phyloP scores from a whole-genome alignment of 306 rosid genomes.

The Myrica gale region DNA sequence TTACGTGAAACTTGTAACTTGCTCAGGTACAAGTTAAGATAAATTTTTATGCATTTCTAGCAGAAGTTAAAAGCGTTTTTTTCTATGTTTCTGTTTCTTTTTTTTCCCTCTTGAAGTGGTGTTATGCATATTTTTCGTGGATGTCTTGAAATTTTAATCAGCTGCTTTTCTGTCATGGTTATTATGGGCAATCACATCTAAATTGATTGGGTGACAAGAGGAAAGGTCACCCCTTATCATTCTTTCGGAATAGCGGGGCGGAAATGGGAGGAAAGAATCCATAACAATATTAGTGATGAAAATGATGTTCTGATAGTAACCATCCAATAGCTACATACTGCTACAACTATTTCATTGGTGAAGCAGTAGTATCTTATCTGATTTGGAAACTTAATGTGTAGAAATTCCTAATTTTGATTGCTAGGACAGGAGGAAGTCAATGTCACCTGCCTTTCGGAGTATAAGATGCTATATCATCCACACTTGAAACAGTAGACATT shows the following conservation, averaged over 20 bases:
- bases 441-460: not conserved
- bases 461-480: not conserved
- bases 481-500: not conserved
- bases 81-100: not conserved
- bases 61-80: not conserved
- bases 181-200: no score
- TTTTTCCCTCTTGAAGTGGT: not conserved
- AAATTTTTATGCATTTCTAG: not conserved
- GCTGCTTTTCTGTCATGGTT: not conserved
- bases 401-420: not conserved
- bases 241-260: no score
- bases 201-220: no score
- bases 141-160: not conserved
- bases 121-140: not conserved
- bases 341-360: not conserved
- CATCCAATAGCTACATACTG: not conserved
- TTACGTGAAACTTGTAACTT: not conserved
- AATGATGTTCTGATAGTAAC: not conserved
- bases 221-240: no score
- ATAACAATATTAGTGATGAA: not conserved
- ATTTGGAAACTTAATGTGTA: not conserved
- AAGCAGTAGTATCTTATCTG: not conserved
- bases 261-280: no score
- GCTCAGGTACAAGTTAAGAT: not conserved
- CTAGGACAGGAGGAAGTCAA: not conserved